Evolutionary conservation across 257 asterid genomes (phyloP).

Genomic region (Solanum infundibuliforme): DNA sequence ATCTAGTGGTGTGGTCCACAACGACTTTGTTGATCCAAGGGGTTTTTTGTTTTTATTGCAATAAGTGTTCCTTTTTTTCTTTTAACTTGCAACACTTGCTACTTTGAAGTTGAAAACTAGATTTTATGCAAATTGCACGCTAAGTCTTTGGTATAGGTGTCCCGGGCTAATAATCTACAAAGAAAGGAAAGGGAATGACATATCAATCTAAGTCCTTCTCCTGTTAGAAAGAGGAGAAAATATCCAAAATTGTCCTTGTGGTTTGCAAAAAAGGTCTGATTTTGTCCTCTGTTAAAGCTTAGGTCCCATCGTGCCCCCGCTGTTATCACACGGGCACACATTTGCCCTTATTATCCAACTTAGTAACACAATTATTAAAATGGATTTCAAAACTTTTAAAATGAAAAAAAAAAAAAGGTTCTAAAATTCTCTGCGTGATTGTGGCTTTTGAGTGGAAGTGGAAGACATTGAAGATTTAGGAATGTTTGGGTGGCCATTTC

Average conservation of each 20-base stretch:
- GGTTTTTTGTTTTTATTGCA: too few relatives aligned
- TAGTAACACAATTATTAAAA: too few relatives aligned
- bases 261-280: background rate
- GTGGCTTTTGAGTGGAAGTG: background rate
- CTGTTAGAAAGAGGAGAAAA: background rate
- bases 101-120: background rate
- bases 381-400: too few relatives aligned
- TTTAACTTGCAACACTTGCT: too few relatives aligned
- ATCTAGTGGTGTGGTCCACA: background rate
- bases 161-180: background rate
- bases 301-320: background rate
- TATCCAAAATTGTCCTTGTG: background rate
- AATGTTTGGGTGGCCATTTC: background rate
- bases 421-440: background rate
- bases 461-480: background rate
- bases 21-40: too few relatives aligned
- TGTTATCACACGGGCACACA: too few relatives aligned
- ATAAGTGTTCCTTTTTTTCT: too few relatives aligned
- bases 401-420: too few relatives aligned
- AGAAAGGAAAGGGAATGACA: background rate
- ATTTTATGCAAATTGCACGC: background rate
- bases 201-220: background rate
- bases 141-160: background rate
- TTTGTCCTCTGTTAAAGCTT: background rate
- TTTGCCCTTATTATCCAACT: background rate